Evolutionary conservation across 768 basidiomycete species (phyloP).

Genomic region (Hortiboletus flavorubellus): DNA sequence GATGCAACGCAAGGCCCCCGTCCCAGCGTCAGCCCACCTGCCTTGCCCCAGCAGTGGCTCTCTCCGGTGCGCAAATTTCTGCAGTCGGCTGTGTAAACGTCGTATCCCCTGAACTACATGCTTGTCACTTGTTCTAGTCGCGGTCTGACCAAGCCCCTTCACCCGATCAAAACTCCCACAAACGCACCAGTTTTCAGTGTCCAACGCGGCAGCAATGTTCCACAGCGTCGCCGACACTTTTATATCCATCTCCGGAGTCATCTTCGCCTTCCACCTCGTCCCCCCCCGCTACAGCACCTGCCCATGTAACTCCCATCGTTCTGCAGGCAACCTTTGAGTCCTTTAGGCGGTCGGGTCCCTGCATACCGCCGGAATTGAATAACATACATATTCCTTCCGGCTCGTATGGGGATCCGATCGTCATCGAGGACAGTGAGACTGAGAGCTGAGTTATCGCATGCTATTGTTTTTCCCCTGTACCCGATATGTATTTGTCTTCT

Average conservation of each 20-base stretch:
- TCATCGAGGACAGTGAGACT: slow-evolving; percentile 21
- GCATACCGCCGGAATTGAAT: slow-evolving; percentile 1
- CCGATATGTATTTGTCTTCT: background rate
- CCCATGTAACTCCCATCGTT: background rate
- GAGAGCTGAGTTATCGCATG: slow-evolving; percentile 6
- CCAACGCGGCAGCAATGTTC: too few relatives aligned
- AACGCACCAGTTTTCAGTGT: background rate
- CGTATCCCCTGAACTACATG: background rate
- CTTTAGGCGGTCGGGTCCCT: slow-evolving; percentile 4
- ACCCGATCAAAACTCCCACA: background rate
- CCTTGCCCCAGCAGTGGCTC: background rate
- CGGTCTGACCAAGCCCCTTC: background rate
- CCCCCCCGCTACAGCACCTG: background rate
- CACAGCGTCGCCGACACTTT: background rate
- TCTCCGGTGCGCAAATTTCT: slow-evolving; percentile 14
- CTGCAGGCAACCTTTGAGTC: background rate
- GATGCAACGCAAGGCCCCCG: background rate
- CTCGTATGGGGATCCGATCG: slow-evolving; percentile 21
- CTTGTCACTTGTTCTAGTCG: slow-evolving; percentile 5
- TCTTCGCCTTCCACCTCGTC: background rate
- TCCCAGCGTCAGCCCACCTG: background rate
- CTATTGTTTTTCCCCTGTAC: background rate
- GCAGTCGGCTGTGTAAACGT: background rate
- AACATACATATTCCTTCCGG: slow-evolving; percentile 7
- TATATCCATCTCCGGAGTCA: background rate